Evolutionary conservation across 2,329 filamentous ascomycete genomes (phyloP).

Genomic region (Neofusicoccum ribis): DNA sequence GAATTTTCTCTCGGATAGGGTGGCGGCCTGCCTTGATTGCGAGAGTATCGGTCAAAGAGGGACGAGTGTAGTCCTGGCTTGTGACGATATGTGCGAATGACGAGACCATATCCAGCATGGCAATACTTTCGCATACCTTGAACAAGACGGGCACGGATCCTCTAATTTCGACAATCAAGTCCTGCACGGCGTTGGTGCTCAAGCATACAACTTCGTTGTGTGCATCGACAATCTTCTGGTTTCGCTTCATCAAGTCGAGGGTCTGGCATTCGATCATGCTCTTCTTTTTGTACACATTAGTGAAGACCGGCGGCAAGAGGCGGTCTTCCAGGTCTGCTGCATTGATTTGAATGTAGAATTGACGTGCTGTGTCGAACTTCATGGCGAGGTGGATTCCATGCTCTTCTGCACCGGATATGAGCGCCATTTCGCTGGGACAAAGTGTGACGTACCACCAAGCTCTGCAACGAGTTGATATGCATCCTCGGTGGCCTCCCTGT

Average conservation of each 20-base stretch:
- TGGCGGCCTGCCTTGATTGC: constrained; percentile 75
- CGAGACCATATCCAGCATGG: constrained; percentile 74
- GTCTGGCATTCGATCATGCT: constrained; percentile 86
- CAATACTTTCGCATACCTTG: constrained; percentile 81
- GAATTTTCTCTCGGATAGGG: constrained; percentile 74
- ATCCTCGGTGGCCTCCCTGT: constrained; percentile 83
- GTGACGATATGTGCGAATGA: constrained; percentile 63
- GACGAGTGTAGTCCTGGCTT: constrained; percentile 65
- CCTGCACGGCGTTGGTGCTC: constrained; percentile 74
- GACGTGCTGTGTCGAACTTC: constrained; percentile 73
- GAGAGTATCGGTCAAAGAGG: constrained; percentile 67
- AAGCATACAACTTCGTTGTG: constrained; percentile 81
- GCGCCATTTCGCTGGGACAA: neutral
- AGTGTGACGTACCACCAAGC: constrained; percentile 58
- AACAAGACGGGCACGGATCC: constrained; percentile 73
- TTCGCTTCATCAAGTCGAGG: constrained; percentile 74
- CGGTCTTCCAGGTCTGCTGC: constrained; percentile 62
- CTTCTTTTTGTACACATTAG: constrained; percentile 74
- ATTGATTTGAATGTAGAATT: constrained; percentile 74
- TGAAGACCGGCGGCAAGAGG: constrained; percentile 66
- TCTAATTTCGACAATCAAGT: constrained; percentile 71
- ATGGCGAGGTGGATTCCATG: constrained; percentile 64
- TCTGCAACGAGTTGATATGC: constrained; percentile 69
- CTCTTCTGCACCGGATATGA: constrained; percentile 34
- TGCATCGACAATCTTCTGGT: constrained; percentile 71